Base-by-base conservation (phyloP, 108 stramenopile species). In the Cyclotella choctawhatcheeana region DNA sequence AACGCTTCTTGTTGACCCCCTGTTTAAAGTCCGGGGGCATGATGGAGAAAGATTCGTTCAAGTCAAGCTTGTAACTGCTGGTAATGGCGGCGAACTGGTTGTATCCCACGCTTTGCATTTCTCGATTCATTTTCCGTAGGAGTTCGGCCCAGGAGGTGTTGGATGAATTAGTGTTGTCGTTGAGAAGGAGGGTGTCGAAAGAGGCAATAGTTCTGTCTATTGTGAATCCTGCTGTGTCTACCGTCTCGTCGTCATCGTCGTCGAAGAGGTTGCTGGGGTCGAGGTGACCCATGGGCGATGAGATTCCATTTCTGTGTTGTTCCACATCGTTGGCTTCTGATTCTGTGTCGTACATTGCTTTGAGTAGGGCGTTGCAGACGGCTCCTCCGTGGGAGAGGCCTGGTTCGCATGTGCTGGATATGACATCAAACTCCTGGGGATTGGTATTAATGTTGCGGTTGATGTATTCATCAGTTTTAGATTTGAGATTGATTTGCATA, bases 321-420 rank as follows among this genome's bases (percentile, higher is more conserved):
- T n/a, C 59, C 0, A 79, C 54, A 27, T 73, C 58, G 44, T 67
- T 72, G 51, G 63, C 79, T 50, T 88, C 91, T 29, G 84, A 83
- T 55, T 87, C 93, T 13, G 88, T 84, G 69, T 94, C 93, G 64
- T 94, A 94, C 34, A 94, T 77, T 6, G 90, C 93, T 70, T 94
- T 94, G 48, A 94, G 85, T 74, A 94, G 81, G 44, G 89, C 83
- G 64, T 92, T 94, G 64, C 81, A 72, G 61, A 82, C 84, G 18
- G 91, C 88, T 45, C 93, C 93, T 22, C 93, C 93, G 76, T 89
- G 88, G 25, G 89, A 90, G 66, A 88, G 68, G 29, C 91, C 91
- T 69, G 85, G 82, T 55, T 79, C 78, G 18, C 69, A 43, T n/a
- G 78, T 61, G 52, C 62, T 80, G 3, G 69, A 22, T 18, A 66